These are phyloP conservation scores for Nemania sp. DNA, from an alignment of 2,329 filamentous ascomycete species.

Conservation along the genomic window DNA sequence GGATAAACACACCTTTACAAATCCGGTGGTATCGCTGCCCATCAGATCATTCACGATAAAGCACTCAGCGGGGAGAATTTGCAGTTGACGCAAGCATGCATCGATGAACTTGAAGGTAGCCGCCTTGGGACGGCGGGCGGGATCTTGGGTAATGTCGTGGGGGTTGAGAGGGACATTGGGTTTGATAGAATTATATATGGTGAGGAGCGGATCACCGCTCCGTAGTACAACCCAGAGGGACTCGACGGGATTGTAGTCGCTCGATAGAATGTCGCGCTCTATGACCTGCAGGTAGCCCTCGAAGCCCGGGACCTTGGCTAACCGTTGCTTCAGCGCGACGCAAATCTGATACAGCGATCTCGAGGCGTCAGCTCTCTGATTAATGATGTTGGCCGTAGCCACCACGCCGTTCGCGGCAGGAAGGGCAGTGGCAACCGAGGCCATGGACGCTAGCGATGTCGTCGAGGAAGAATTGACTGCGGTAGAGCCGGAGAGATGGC, in stretches of 20 bases:
- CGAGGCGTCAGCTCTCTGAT: constrained; percentile 90
- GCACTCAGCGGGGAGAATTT: constrained; percentile 77
- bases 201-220: constrained; percentile 79
- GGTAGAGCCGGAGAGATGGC: constrained; percentile 66
- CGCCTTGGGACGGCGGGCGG: constrained; percentile 79
- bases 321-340: constrained; percentile 76
- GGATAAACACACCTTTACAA: constrained; percentile 74
- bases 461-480: constrained; percentile 53
- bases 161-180: constrained; percentile 70
- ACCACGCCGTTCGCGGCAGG: constrained; percentile 62
- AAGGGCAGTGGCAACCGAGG: constrained; percentile 46
- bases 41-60: constrained; percentile 93
- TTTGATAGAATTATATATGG: constrained; percentile 84
- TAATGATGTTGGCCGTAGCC: constrained; percentile 92
- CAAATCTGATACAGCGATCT: constrained; percentile 95
- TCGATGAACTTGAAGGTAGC: constrained; percentile 92
- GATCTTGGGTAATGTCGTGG: constrained; percentile 60
- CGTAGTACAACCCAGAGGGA: constrained; percentile 87
- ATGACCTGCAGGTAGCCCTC: constrained; percentile 73
- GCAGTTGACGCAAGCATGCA: constrained; percentile 81
- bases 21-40: constrained; percentile 92
- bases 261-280: constrained; percentile 65
- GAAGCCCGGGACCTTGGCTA: constrained; percentile 83
- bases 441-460: constrained; percentile 55
- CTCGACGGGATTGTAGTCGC: constrained; percentile 77